Percentiles rank a stretch among this genome's conserved stretches.
Evolutionary conservation across 768 basidiomycete species (phyloP).

Genomic region (Ramaria sp.): DNA sequence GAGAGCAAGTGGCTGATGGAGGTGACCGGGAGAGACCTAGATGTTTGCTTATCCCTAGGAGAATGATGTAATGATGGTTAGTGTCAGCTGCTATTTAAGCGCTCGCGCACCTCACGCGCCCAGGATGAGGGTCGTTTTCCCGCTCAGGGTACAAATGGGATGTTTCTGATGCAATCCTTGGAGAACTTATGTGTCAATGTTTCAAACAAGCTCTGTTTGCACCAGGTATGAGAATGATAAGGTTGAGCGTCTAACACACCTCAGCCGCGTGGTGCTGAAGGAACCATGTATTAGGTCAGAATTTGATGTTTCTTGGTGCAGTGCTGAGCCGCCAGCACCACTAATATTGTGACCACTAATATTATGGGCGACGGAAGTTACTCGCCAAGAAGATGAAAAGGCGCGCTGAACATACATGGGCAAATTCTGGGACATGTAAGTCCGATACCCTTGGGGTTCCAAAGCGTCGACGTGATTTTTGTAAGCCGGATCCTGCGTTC

Average conservation of each 20-base stretch:
- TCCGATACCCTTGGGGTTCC: background rate
- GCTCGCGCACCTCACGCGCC: background rate
- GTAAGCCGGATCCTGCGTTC: background rate
- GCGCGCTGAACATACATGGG: background rate
- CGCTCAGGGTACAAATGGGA: background rate
- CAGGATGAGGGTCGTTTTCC: background rate
- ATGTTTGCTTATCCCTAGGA: background rate
- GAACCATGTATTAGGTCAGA: background rate
- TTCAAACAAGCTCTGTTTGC: background rate
- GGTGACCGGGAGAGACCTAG: background rate
- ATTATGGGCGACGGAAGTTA: background rate
- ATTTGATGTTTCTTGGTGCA: background rate
- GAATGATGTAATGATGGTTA: no score
- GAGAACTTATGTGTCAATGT: background rate
- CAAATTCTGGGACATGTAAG: background rate
- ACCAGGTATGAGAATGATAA: background rate
- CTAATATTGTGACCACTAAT: background rate
- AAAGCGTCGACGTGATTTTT: background rate
- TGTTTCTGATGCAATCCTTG: background rate
- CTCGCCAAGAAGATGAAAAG: background rate
- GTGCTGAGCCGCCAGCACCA: background rate
- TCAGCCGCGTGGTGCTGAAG: background rate
- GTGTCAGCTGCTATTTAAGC: background rate
- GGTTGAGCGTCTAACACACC: background rate
- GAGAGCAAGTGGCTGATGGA: background rate